A percentile compares a stretch with the other conserved stretches of the same genome.
These are phyloP conservation scores for Clonostachys chloroleuca DNA, from an alignment of 2,329 filamentous ascomycete genomes.

Conservation along the genomic window DNA sequence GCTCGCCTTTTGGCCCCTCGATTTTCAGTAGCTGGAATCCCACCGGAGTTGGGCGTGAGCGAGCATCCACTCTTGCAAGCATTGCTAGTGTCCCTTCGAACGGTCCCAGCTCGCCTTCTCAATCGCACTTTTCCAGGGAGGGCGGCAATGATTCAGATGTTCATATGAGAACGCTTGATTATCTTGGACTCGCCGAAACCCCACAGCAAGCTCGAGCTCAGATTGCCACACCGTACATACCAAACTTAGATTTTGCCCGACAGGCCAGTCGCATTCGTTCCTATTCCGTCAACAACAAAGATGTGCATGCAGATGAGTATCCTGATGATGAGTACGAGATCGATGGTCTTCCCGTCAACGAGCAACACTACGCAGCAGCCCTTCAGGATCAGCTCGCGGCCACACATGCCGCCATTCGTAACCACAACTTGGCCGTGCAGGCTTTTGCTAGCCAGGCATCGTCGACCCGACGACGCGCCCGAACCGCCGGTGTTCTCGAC, in stretches of 20 bases:
- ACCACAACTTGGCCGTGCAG: slow-evolving; percentile 90
- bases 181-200: slow-evolving; percentile 90
- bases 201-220: slow-evolving; percentile 76
- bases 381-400: slow-evolving; percentile 60
- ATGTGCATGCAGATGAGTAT: slow-evolving; percentile 90
- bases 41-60: slow-evolving; percentile 62
- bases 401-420: slow-evolving; percentile 70
- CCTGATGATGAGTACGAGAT: slow-evolving; percentile 44
- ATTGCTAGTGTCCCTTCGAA: slow-evolving; percentile 88
- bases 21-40: slow-evolving; percentile 88
- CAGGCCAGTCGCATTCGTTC: slow-evolving; percentile 88
- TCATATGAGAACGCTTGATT: slow-evolving; percentile 85
- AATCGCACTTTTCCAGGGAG: slow-evolving; percentile 82
- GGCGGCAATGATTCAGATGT: slow-evolving; percentile 84
- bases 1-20: slow-evolving; percentile 78
- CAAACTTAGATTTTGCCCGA: slow-evolving; percentile 70
- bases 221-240: slow-evolving; percentile 70
- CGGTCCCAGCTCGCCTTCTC: slow-evolving; percentile 79
- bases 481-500: slow-evolving; percentile 89
- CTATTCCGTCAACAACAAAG: slow-evolving; percentile 97
- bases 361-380: slow-evolving; percentile 55
- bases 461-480: slow-evolving; percentile 78
- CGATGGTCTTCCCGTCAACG: slow-evolving; percentile 31
- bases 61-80: slow-evolving; percentile 78
- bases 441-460: slow-evolving; percentile 79